Evolutionary conservation across 306 rosid genomes (phyloP).

Genomic region (Macrotyloma uniflorum): DNA sequence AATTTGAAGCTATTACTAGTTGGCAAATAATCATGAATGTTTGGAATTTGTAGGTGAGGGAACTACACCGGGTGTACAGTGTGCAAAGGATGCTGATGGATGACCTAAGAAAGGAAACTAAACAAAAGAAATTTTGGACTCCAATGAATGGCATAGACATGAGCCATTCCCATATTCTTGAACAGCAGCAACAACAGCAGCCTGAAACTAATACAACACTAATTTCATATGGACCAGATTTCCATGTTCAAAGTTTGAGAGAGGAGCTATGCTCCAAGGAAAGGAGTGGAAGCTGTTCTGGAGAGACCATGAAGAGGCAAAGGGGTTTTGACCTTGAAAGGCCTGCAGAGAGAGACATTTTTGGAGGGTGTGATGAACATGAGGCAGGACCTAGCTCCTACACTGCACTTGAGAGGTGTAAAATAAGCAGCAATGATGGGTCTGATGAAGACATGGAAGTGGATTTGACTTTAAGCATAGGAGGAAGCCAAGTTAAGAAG

Average conservation of each 20-base stretch:
- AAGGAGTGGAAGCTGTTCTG: conserved; percentile 81
- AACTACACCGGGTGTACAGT: conserved; percentile 78
- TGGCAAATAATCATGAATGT: conserved; percentile 4
- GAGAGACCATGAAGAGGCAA: conserved; percentile 55
- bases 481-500: conserved; percentile 57
- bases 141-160: conserved; percentile 47
- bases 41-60: conserved; percentile 66
- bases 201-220: conserved; percentile 24
- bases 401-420: conserved; percentile 39
- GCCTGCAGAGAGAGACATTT: conserved; percentile 64
- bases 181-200: conserved; percentile 35
- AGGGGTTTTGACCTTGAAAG: conserved; percentile 79
- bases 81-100: conserved; percentile 84
- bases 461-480: conserved; percentile 83
- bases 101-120: conserved; percentile 56
- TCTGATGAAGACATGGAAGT: conserved; percentile 70
- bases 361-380: conserved; percentile 49
- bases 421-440: conserved; percentile 43
- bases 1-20: conserved; percentile 23
- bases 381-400: conserved; percentile 56
- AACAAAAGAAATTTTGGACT: conserved; percentile 49
- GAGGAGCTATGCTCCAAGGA: conserved; percentile 65
- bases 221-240: conserved; percentile 38
- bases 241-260: conserved; percentile 53
- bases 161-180: conserved; percentile 46